Percentiles rank a stretch among this genome's conserved stretches.
These are phyloP conservation scores for Leishmania mexicana DNA, from an alignment of 208 protist genomes.

Conservation along the genomic window DNA sequence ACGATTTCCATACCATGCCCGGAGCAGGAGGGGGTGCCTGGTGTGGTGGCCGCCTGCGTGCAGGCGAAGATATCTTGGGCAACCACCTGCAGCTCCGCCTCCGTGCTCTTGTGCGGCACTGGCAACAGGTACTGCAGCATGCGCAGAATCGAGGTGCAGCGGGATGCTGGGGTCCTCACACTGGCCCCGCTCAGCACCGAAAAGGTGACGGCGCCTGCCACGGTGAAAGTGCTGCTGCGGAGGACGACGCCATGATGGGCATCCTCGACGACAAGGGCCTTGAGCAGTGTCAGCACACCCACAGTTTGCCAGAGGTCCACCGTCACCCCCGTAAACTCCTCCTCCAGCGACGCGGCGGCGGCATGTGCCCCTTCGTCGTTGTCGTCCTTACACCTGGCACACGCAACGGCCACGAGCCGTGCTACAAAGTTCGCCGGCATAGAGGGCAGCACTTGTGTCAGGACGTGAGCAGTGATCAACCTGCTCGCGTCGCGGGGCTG, in stretches of 20 bases:
- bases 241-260: conserved; percentile 22
- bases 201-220: conserved; percentile 22
- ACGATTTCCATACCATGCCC: neutral
- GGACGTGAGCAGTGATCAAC: conserved; percentile 31
- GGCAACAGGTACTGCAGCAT: conserved; percentile 70
- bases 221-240: conserved; percentile 16
- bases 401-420: conserved; percentile 10
- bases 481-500: conserved; percentile 26
- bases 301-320: conserved; percentile 56
- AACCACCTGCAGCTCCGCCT: conserved; percentile 12
- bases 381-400: neutral
- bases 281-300: conserved; percentile 66
- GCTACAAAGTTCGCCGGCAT: conserved; percentile 8
- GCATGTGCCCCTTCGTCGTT: conserved; percentile 3
- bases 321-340: conserved; percentile 12
- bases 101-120: conserved; percentile 9
- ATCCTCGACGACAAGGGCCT: conserved; percentile 48
- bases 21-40: neutral
- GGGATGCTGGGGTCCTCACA: conserved; percentile 31
- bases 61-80: conserved; percentile 4
- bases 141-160: conserved; percentile 35
- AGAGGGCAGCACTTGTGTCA: conserved; percentile 15
- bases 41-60: neutral
- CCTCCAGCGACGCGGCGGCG: conserved; percentile 11
- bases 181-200: conserved; percentile 23